phyloP scores from a whole-genome alignment of 371 early-diverging fungal genomes.

The Basidiobolus meristosporus region DNA sequence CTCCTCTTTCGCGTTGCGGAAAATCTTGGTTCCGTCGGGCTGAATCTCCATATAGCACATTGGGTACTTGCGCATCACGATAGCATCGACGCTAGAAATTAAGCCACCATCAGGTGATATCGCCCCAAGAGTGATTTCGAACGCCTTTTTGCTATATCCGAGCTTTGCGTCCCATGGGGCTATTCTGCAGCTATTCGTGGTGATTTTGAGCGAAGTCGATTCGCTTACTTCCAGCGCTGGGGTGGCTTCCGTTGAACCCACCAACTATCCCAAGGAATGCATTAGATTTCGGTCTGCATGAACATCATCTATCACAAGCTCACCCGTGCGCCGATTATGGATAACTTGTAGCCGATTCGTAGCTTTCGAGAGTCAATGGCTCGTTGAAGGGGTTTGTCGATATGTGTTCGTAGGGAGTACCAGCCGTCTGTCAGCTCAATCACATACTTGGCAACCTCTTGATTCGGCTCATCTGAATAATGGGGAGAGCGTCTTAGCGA shows the following conservation, averaged over 20 bases:
- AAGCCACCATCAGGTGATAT: conserved; percentile 41
- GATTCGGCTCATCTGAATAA: background rate
- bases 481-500: conserved; percentile 1
- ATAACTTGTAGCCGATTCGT: conserved; percentile 39
- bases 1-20: conserved; percentile 34
- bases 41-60: conserved; percentile 29
- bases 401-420: conserved; percentile 34
- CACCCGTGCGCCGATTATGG: conserved; percentile 42
- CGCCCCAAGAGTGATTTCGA: conserved; percentile 16
- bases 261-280: conserved; percentile 8
- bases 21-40: conserved; percentile 17
- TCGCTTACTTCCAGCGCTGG: conserved; percentile 19
- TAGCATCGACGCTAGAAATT: conserved; percentile 43
- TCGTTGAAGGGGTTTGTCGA: conserved; percentile 29
- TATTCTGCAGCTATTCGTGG: conserved; percentile 33
- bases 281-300: background rate
- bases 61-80: conserved; percentile 41
- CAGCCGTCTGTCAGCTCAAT: conserved; percentile 60
- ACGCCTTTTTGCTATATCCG: conserved; percentile 21
- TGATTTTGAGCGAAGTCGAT: conserved; percentile 15
- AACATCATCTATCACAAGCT: background rate
- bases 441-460: conserved; percentile 3
- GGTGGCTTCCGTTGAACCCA: conserved; percentile 12
- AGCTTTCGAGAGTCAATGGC: conserved; percentile 20
- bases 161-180: conserved; percentile 50